Evolutionary conservation across 164 flowering plant genomes (phyloP).

Genomic region (Nymphaea thermarum): DNA sequence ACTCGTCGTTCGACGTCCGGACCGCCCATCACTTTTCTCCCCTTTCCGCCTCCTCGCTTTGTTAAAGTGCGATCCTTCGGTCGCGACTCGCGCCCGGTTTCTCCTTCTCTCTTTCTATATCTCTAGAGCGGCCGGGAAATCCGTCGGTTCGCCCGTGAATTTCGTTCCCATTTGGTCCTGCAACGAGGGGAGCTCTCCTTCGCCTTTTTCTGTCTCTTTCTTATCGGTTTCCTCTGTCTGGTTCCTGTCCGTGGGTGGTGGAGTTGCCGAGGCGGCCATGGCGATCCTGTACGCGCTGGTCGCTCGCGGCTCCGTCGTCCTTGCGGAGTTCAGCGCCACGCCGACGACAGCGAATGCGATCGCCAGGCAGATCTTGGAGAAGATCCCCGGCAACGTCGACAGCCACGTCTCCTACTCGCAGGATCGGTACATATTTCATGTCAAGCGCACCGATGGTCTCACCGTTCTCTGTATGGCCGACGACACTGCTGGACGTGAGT

Average conservation of each 20-base stretch:
- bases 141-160: neutral
- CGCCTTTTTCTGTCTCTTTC: neutral
- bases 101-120: no score
- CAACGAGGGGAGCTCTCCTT: no score
- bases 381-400: constrained; percentile 35
- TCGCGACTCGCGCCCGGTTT: neutral
- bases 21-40: neutral
- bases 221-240: neutral
- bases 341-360: constrained; percentile 56
- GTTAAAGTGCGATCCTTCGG: neutral
- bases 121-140: neutral
- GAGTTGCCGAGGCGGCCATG: constrained; percentile 19
- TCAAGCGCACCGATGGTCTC: constrained; percentile 76
- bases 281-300: constrained; percentile 65
- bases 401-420: constrained; percentile 65
- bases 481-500: constrained; percentile 51
- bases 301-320: constrained; percentile 63
- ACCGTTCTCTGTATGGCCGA: constrained; percentile 88
- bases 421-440: constrained; percentile 78
- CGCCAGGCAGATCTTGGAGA: constrained; percentile 66
- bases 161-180: neutral
- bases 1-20: neutral
- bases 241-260: neutral
- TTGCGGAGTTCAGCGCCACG: constrained; percentile 62
- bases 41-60: neutral